Conservation (phyloP, 1,284 basidiomycete species). For the Leccinum subrobustum region DNA sequence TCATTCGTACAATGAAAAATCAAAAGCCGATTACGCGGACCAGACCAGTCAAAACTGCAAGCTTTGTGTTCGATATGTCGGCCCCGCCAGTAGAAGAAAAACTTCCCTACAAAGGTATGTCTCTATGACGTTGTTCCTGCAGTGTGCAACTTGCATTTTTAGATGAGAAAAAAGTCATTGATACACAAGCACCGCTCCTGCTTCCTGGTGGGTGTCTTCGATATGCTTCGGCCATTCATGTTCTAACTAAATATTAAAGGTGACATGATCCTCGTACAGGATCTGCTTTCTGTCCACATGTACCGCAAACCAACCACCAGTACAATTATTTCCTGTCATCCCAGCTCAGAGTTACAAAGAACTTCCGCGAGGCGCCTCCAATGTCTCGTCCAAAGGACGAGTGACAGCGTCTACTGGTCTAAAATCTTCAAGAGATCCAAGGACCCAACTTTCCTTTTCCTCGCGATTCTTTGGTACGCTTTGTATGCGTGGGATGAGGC, state of each 20-base stretch:
- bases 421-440: conserved; percentile 45
- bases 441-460: conserved; percentile 54
- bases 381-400: conserved; percentile 36
- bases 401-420: conserved; percentile 52
- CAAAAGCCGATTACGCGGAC: conserved; percentile 18
- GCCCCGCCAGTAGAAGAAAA: neutral
- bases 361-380: conserved; percentile 37
- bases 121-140: neutral
- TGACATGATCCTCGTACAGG: conserved; percentile 29
- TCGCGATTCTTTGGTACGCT: conserved; percentile 56
- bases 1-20: conserved; percentile 39
- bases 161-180: conserved; percentile 40
- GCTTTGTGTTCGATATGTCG: neutral
- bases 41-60: conserved; percentile 6
- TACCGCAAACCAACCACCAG: conserved; percentile 34
- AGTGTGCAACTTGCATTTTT: neutral
- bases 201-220: conserved; percentile 25
- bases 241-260: conserved; percentile 12
- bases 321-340: conserved; percentile 45
- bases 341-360: conserved; percentile 27
- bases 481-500: conserved; percentile 60
- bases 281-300: conserved; percentile 43
- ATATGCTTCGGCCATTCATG: no score
- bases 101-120: conserved; percentile 19
- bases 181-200: conserved; percentile 49